These are phyloP conservation scores for Clarireedia hainanense DNA, from an alignment of 2,329 filamentous ascomycete species.

Conservation along the genomic window DNA sequence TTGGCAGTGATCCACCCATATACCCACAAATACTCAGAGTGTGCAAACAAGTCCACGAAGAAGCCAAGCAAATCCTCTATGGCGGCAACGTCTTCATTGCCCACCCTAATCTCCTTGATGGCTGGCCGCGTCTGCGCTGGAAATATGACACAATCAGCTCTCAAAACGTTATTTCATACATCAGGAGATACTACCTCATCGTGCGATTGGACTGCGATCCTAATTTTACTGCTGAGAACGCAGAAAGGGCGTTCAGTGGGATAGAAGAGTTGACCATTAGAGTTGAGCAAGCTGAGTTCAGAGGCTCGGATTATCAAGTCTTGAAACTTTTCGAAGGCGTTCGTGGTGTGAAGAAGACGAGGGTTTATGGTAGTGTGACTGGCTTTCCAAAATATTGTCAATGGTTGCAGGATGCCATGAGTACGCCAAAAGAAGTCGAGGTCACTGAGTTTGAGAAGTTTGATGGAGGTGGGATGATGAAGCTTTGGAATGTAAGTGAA, in stretches of 20 bases:
- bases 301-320: constrained; percentile 34
- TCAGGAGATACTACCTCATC: constrained; percentile 37
- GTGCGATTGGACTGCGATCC: constrained; percentile 43
- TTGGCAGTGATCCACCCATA: constrained; percentile 23
- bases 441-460: neutral
- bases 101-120: constrained; percentile 37
- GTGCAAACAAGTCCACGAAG: constrained; percentile 18
- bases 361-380: constrained; percentile 29
- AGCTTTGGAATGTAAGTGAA: neutral
- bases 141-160: constrained; percentile 31
- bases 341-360: constrained; percentile 36
- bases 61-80: constrained; percentile 37
- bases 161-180: constrained; percentile 28
- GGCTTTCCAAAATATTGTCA: constrained; percentile 23
- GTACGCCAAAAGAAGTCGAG: constrained; percentile 9
- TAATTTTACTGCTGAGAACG: constrained; percentile 34
- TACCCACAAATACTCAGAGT: constrained; percentile 23
- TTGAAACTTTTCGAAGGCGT: constrained; percentile 38
- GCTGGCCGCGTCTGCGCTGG: constrained; percentile 35
- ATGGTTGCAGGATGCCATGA: constrained; percentile 25
- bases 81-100: constrained; percentile 42
- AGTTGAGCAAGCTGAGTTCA: constrained; percentile 39
- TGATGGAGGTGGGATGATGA: neutral
- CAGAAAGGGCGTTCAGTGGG: constrained; percentile 36
- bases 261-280: constrained; percentile 40